These are phyloP conservation scores for Penstemon newberryi DNA, from an alignment of 257 asterid species.

Conservation along the genomic window DNA sequence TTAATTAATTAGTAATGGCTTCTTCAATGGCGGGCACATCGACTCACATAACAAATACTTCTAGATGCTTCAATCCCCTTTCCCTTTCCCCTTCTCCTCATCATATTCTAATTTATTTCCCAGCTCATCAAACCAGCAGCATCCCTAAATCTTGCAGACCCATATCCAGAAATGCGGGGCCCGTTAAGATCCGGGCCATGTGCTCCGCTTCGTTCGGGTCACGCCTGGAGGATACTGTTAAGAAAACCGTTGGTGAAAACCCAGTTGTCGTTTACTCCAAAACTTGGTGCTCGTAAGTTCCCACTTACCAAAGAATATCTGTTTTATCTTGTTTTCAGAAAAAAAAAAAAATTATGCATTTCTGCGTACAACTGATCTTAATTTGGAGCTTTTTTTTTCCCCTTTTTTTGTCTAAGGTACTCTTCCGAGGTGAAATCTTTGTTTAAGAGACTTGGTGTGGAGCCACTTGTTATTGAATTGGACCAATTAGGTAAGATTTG, in stretches of 20 bases:
- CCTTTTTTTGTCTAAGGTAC: conserved; percentile 44
- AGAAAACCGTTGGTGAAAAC: conserved; percentile 53
- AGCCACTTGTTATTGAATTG: conserved; percentile 80
- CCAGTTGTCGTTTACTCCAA: conserved; percentile 95
- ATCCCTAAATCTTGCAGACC: conserved; percentile 23
- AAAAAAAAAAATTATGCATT: too few relatives aligned
- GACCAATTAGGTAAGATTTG: conserved; percentile 64
- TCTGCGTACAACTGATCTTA: not conserved
- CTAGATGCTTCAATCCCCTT: conserved; percentile 32
- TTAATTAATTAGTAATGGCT: conserved; percentile 26
- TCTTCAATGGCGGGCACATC: conserved; percentile 43
- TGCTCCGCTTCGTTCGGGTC: conserved; percentile 59
- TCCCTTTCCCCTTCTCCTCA: conserved; percentile 20
- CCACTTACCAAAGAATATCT: not conserved
- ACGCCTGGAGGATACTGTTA: conserved; percentile 59
- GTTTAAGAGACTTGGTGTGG: conserved; percentile 79
- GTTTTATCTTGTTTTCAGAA: not conserved
- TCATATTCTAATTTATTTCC: not conserved
- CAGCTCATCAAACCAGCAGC: conserved; percentile 20
- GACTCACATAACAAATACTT: conserved; percentile 19
- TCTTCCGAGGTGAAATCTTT: conserved; percentile 79
- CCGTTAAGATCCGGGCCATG: conserved; percentile 56
- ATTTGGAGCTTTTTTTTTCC: not conserved
- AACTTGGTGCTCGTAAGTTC: conserved; percentile 89
- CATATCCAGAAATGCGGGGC: conserved; percentile 28